Evolutionary conservation across 306 rosid genomes (phyloP).

Genomic region (Neltuma alba): DNA sequence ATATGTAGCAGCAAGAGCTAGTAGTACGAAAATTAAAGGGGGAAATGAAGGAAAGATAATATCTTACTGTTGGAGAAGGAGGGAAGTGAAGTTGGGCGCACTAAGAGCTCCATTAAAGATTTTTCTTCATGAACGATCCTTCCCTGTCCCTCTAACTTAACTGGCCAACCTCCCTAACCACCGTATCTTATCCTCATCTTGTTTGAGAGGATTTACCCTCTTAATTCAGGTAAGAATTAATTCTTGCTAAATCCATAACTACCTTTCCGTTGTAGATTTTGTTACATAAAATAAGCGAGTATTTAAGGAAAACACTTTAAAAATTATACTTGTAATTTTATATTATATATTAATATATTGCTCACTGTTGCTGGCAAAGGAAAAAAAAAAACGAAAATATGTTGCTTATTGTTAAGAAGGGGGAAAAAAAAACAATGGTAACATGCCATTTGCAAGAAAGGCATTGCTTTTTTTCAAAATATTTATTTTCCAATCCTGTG

Average conservation of each 20-base stretch:
- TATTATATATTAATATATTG: too few species aligned
- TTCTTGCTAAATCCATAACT: background rate
- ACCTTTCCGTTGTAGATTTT: background rate
- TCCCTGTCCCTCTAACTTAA: background rate
- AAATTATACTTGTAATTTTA: too few species aligned
- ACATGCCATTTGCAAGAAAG: too few species aligned
- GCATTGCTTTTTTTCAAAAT: too few species aligned
- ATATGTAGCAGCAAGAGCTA: slow-evolving; percentile 24
- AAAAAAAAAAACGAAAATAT: too few species aligned
- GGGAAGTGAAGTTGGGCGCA: slow-evolving; percentile 43
- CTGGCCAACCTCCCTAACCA: background rate
- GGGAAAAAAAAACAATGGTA: too few species aligned
- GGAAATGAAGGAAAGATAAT: background rate
- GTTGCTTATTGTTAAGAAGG: too few species aligned
- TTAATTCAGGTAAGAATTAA: background rate
- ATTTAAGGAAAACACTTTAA: too few species aligned
- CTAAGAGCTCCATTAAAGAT: slow-evolving; percentile 55
- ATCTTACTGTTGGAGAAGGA: slow-evolving; percentile 55
- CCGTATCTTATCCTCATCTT: background rate
- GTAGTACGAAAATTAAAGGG: slow-evolving; percentile 3
- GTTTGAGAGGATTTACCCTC: background rate
- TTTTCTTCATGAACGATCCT: background rate
- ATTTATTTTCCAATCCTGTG: too few species aligned
- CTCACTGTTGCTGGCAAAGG: too few species aligned
- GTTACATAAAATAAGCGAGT: too few species aligned